Base-by-base conservation (phyloP, 2,329 filamentous ascomycete species). In the Fusarium denticulatum region DNA sequence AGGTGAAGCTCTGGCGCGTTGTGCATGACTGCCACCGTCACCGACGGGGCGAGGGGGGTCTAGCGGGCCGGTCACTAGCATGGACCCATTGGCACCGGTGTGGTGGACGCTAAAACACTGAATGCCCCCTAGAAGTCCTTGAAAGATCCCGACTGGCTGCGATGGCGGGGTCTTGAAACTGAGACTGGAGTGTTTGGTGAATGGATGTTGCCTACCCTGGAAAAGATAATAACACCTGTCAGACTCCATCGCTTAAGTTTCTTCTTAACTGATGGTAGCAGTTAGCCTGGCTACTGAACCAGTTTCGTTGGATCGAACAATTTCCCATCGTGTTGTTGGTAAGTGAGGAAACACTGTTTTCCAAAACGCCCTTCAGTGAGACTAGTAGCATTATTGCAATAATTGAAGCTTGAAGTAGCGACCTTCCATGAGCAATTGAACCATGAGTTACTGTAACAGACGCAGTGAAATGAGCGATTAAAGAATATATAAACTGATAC, bases 31-130 rank as follows among this genome's bases (percentile, higher is more conserved):
- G 28, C 24, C 20, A 43, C 63, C 63, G n/a, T 26, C 26, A 30
- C 20, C 14, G 24, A 20, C 32, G 24, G 55, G 32, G 43, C 9
- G 70, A 72, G 74, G 71, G 76, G 74, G 73, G 73, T 73, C 62
- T 42, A 53, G 66, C 67, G 71, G 67, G 63, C 64, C 69, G 71
- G 61, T 43, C 65, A 50, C 73, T 76, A 74, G 68, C 64, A 74
- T 43, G 47, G 47, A 16, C n/a, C 63, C 72, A 60, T 60, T 72
- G 20, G 32, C 63, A 58, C 63, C 69, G 62, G 57, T 68, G 46
- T 60, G 42, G 62, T 72, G 68, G 76, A 56, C 76, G 68, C 76
- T 78, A 78, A 69, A 69, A 62, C 59, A 46, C 45, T 20, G n/a
- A 40, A 53, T 45, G 46, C 28, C 57, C 61, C 58, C 67, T 68